Percentiles rank a stretch among this genome's conserved stretches.
phyloP scores from a whole-genome alignment of 352 stramenopile species.

The Phytopythium cucurbitacearum region DNA sequence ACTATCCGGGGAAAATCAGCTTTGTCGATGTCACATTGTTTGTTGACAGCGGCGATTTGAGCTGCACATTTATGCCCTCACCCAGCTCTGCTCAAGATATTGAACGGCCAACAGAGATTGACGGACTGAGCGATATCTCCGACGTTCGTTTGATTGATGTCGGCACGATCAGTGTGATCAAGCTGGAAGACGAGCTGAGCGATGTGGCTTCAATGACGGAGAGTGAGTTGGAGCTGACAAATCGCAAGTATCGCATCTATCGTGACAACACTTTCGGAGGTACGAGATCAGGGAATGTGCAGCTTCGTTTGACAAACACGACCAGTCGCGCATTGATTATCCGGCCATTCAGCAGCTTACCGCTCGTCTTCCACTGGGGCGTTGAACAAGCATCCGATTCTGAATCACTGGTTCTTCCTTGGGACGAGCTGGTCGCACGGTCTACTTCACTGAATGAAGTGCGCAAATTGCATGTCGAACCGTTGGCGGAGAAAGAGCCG shows the following conservation, averaged over 20 bases:
- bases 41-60: constrained; percentile 66
- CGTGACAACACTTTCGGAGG: constrained; percentile 22
- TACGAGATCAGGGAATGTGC: constrained; percentile 3
- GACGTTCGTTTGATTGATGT: constrained; percentile 33
- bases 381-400: not conserved
- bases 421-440: constrained; percentile 15
- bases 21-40: constrained; percentile 79
- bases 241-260: constrained; percentile 66
- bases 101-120: no score
- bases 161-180: constrained; percentile 66
- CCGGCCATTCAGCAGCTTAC: constrained; percentile 68
- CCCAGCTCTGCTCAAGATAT: no score
- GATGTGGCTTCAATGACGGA: constrained; percentile 16
- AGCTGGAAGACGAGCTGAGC: constrained; percentile 58
- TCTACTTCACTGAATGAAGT: constrained; percentile 26
- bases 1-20: constrained; percentile 78
- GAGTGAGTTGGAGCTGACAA: constrained; percentile 28
- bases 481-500: constrained; percentile 1
- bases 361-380: constrained; percentile 58
- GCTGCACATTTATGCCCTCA: constrained; percentile 25
- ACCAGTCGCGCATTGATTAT: constrained; percentile 46
- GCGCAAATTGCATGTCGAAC: constrained; percentile 11
- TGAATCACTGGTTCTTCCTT: constrained; percentile 2
- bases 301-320: constrained; percentile 46
- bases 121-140: no score